These are phyloP conservation scores for Rhipidocladum racemiflorum DNA, from an alignment of 176 grass and related monocot species.

Conservation along the genomic window DNA sequence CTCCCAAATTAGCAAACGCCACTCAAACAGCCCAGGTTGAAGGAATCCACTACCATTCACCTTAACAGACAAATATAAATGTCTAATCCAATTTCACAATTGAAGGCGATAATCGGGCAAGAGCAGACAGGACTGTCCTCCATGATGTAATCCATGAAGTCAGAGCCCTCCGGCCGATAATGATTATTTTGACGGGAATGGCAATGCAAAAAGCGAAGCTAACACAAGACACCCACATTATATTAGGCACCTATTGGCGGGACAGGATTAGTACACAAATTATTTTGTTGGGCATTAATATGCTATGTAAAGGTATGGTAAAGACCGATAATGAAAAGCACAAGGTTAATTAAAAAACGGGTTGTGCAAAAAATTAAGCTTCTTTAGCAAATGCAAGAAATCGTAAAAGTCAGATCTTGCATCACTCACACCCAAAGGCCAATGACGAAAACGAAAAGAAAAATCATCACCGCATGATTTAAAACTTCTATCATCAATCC, in stretches of 20 bases:
- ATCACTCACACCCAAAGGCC: not conserved
- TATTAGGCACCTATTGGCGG: conserved; percentile 6
- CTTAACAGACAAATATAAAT: not conserved
- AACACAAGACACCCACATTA: not conserved
- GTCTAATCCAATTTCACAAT: conserved; percentile 7
- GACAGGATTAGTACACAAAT: not conserved
- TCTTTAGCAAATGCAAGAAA: not conserved
- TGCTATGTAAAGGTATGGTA: not conserved
- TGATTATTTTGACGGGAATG: no score
- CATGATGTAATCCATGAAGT: conserved; percentile 92
- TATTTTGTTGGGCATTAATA: not conserved
- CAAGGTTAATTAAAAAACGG: not conserved
- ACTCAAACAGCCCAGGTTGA: not conserved
- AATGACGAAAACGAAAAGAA: not conserved
- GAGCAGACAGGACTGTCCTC: conserved; percentile 74
- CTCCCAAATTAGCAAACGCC: not conserved
- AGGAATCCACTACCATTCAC: not conserved
- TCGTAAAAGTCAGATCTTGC: not conserved
- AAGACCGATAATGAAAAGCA: not conserved
- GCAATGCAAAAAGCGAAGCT: not conserved
- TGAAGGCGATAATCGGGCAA: not conserved
- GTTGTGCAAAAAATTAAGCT: not conserved
- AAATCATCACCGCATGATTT: not conserved
- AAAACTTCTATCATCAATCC: not conserved
- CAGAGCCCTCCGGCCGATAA: conserved; percentile 97